Percentiles rank a stretch among this genome's conserved stretches.
phyloP scores from a whole-genome alignment of 208 protist species.

The Leishmania tropica region DNA sequence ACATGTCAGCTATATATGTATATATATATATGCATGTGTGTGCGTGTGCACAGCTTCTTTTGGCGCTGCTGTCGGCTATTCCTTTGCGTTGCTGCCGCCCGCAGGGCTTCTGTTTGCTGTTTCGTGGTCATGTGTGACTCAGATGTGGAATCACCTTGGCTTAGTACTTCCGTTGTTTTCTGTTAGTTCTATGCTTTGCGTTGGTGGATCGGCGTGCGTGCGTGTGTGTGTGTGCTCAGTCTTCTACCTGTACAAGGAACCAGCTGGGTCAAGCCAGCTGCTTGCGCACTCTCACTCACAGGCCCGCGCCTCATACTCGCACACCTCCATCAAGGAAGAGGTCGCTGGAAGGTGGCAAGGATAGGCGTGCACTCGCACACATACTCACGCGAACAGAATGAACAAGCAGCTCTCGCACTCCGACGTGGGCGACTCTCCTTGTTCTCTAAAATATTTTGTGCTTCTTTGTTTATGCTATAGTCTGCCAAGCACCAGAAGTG shows the following conservation, averaged over 20 bases:
- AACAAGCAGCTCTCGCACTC: neutral
- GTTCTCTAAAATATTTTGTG: neutral
- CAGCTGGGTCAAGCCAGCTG: neutral
- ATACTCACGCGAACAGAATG: neutral
- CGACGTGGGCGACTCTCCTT: neutral
- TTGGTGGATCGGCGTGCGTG: neutral
- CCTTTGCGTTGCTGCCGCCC: neutral
- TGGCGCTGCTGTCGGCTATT: neutral
- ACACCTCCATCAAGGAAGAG: neutral
- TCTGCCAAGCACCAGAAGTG: neutral
- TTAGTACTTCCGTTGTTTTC: neutral
- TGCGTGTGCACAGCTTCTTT: neutral
- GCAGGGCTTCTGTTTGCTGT: neutral
- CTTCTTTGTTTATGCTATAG: neutral
- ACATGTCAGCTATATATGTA: neutral
- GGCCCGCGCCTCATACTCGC: neutral
- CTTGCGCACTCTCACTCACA: neutral
- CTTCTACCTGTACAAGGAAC: neutral
- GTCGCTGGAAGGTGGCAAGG: neutral
- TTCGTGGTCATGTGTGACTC: neutral
- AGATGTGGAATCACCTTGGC: neutral
- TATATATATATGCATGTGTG: neutral
- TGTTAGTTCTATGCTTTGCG: neutral
- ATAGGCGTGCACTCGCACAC: neutral
- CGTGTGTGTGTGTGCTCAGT: neutral